Evolutionary conservation across 768 basidiomycete species (phyloP).

Genomic region (Pulveroboletus sp.): DNA sequence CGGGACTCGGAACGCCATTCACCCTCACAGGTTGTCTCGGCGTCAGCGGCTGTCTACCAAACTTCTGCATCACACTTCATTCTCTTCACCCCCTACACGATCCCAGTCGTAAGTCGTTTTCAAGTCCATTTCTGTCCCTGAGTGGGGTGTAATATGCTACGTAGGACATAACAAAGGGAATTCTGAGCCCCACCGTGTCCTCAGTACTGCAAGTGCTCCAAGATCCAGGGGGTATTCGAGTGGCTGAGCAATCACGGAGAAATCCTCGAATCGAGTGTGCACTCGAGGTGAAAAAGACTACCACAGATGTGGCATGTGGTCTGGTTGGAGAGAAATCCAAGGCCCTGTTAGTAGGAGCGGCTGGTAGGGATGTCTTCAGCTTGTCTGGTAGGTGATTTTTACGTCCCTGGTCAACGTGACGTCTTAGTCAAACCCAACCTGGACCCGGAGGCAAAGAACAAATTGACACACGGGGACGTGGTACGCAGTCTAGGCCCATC

Average conservation of each 20-base stretch:
- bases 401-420: background rate
- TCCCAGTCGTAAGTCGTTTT: too few species aligned
- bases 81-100: too few species aligned
- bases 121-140: too few species aligned
- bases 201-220: too few species aligned
- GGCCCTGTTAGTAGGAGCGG: constrained; percentile 13
- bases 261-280: constrained; percentile 17
- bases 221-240: constrained; percentile 32
- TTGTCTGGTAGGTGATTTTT: constrained; percentile 35
- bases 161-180: too few species aligned
- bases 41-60: too few species aligned
- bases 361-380: constrained; percentile 21
- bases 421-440: constrained; percentile 27
- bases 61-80: too few species aligned
- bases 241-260: constrained; percentile 31
- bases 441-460: constrained; percentile 6
- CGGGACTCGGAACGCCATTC: too few species aligned
- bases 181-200: too few species aligned
- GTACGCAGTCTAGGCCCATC: constrained; percentile 9
- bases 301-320: constrained; percentile 10
- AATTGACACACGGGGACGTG: constrained; percentile 21
- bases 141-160: too few species aligned
- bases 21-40: too few species aligned
- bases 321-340: constrained; percentile 19
- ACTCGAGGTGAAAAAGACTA: constrained; percentile 7